phyloP scores from a whole-genome alignment of 2,329 filamentous ascomycete genomes.

The Sclerotinia spermophila region DNA sequence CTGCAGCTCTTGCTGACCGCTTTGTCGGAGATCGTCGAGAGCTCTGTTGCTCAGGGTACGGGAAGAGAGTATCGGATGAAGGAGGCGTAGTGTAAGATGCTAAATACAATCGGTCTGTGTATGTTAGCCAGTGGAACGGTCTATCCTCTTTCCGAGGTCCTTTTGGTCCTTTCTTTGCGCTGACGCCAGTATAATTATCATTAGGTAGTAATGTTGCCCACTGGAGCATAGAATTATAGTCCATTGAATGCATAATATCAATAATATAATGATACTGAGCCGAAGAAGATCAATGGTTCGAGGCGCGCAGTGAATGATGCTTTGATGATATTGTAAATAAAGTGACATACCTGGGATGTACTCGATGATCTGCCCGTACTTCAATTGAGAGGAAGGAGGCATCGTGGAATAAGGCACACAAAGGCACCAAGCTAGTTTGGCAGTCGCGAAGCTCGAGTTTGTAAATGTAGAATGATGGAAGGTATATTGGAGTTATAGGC shows the following conservation, averaged over 20 bases:
- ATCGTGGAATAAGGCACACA: conserved; percentile 34
- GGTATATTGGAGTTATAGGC: neutral
- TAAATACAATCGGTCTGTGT: conserved; percentile 84
- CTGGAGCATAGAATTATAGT: conserved; percentile 28
- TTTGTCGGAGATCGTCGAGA: conserved; percentile 68
- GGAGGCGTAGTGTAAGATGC: conserved; percentile 85
- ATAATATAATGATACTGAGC: conserved; percentile 29
- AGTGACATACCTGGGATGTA: conserved; percentile 78
- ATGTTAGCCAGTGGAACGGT: conserved; percentile 39
- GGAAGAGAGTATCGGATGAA: conserved; percentile 77
- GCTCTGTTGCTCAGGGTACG: conserved; percentile 60
- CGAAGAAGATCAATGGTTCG: conserved; percentile 22
- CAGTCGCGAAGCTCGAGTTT: conserved; percentile 8
- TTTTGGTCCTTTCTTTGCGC: neutral
- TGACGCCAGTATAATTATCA: conserved; percentile 20
- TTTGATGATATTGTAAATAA: conserved; percentile 4
- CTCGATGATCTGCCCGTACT: conserved; percentile 84
- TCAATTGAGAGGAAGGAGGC: conserved; percentile 46
- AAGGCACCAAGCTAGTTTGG: conserved; percentile 1
- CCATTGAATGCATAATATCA: conserved; percentile 23
- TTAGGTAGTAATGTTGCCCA: conserved; percentile 28
- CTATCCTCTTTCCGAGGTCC: conserved; percentile 6
- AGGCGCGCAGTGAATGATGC: conserved; percentile 17
- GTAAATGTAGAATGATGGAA: neutral
- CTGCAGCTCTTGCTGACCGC: conserved; percentile 63